phyloP scores from a whole-genome alignment of 2,329 filamentous ascomycete species.

The Macroventuria anomochaeta region DNA sequence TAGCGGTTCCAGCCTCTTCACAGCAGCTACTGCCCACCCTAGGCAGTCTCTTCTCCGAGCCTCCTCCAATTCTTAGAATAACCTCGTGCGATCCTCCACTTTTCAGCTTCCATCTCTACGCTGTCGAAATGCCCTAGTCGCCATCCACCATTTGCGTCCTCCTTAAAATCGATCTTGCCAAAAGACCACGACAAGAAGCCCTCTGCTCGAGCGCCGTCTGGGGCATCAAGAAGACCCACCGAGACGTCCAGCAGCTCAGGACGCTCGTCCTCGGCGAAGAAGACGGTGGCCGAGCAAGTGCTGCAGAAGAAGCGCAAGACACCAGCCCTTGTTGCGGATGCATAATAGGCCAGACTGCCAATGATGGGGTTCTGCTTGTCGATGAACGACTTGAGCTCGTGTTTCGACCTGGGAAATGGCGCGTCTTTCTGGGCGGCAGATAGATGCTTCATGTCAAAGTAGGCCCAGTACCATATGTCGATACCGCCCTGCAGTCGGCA shows the following conservation, averaged over 20 bases:
- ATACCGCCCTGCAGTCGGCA: slow-evolving; percentile 54
- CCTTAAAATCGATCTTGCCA: slow-evolving; percentile 31
- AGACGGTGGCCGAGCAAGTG: slow-evolving; percentile 56
- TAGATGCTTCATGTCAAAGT: slow-evolving; percentile 51
- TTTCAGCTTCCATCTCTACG: slow-evolving; percentile 45
- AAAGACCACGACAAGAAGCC: slow-evolving; percentile 53
- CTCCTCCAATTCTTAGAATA: slow-evolving; percentile 47
- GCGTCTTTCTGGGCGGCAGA: slow-evolving; percentile 29
- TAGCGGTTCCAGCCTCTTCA: too few relatives aligned
- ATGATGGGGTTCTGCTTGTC: slow-evolving; percentile 46
- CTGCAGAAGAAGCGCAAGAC: slow-evolving; percentile 60
- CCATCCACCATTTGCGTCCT: slow-evolving; percentile 53
- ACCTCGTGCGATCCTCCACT: slow-evolving; percentile 43
- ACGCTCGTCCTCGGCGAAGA: slow-evolving; percentile 53
- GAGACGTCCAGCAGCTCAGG: slow-evolving; percentile 54
- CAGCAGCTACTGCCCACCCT: neutral
- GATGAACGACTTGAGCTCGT: slow-evolving; percentile 48
- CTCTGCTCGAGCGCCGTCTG: slow-evolving; percentile 57
- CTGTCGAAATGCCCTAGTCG: slow-evolving; percentile 45
- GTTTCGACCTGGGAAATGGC: slow-evolving; percentile 40
- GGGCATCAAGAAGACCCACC: slow-evolving; percentile 54
- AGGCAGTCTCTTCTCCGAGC: slow-evolving; percentile 2
- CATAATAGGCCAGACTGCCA: slow-evolving; percentile 55
- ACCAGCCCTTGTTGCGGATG: slow-evolving; percentile 49
- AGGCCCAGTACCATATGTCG: slow-evolving; percentile 58